Percentiles rank a stretch among this genome's conserved stretches.
Conservation (phyloP, 257 asterid species). For the Solanum piurae region DNA sequence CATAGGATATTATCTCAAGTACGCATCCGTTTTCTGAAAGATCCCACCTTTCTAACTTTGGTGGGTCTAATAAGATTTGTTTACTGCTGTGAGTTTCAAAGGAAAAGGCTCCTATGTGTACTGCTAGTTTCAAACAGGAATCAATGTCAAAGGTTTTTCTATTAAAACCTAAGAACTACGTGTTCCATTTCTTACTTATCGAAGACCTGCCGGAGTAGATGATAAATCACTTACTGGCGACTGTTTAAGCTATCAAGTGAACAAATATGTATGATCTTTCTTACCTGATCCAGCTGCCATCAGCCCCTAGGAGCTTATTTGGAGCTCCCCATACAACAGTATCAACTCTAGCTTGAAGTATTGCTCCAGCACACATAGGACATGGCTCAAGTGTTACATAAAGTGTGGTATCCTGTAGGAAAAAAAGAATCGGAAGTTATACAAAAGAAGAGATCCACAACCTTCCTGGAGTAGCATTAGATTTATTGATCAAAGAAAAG, state of each 20-base stretch:
- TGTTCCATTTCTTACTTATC: background rate
- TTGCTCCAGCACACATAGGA: conserved; percentile 99
- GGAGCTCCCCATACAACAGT: conserved; percentile 98
- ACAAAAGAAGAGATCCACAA: background rate
- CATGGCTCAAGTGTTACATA: conserved; percentile 98
- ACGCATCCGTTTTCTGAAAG: background rate
- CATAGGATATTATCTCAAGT: background rate
- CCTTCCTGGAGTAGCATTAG: background rate
- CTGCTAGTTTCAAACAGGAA: background rate
- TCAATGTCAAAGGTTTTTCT: background rate
- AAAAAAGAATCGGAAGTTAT: conserved; percentile 3
- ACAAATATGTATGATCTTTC: background rate
- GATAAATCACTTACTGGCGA: background rate
- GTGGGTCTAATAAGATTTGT: background rate
- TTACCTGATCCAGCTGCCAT: conserved; percentile 99
- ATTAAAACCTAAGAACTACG: background rate
- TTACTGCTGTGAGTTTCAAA: background rate
- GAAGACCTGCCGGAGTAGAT: background rate
- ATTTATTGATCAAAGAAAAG: background rate
- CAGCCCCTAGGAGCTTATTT: conserved; percentile 97
- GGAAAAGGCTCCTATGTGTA: background rate
- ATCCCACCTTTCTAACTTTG: background rate
- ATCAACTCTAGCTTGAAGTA: conserved; percentile 93
- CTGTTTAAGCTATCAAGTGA: background rate
- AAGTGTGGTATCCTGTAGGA: conserved; percentile 59